Evolutionary conservation across 2,329 filamentous ascomycete species (phyloP), one percentile per base, ranked within the genome.

Genomic region (Fusarium mexicanum): DNA sequence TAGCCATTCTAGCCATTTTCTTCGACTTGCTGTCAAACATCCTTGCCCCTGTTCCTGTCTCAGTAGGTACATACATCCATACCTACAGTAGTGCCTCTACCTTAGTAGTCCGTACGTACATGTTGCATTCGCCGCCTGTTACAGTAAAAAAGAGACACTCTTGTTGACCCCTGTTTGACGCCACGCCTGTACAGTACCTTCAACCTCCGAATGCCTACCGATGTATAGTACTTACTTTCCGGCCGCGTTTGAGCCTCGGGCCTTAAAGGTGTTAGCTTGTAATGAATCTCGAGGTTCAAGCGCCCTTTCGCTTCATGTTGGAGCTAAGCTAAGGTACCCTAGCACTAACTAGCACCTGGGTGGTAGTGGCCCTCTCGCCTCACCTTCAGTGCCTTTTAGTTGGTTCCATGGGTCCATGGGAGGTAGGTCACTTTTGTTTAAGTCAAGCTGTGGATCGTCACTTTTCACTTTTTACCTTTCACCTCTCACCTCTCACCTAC

Each of bases 401-500:
- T 61, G 61, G 67, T 41, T 35, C 33, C 33, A 35, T 74, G 67
- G 66, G 50, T 37, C 48, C 44, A 29, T 31, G 38, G 33, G 20
- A 38, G 37, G 37, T 38, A 11, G 38, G 61, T 48, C 57, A 38
- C 51, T 63, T 69, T 64, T 59, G 38, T 57, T 57, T 54, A 60
- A 54, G 61, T 67, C 51, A 61, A 68, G 55, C 64, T 69, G 76
- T 78, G 75, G 76, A 77, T 76, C 74, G 68, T 78, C 72, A 74
- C 76, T 76, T 77, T 69, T 78, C 75, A 76, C 71, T 76, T 78
- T 77, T 78, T 38, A 73, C 68, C 57, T 68, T 77, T 78, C 41
- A 73, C 68, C 61, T 68, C 22, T 38, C 51, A 71, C 61, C 47
- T 58, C 55, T 59, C 55, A 50, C 41, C 55, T 59, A 50, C 41